Conservation (phyloP, 73 alveolate genomes). For the Tetrahymena borealis region DNA sequence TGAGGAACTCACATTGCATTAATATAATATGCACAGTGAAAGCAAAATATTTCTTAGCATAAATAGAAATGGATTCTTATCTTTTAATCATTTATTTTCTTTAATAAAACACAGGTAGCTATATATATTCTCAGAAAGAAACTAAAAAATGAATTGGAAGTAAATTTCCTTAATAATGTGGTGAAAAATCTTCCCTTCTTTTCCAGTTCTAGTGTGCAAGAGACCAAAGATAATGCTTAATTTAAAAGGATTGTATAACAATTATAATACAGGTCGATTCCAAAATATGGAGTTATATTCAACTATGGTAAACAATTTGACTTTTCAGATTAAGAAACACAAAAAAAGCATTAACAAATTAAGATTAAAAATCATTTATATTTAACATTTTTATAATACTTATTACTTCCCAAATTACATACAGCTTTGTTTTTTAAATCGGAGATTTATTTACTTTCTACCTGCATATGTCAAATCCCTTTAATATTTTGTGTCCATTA, state of each 20-base stretch:
- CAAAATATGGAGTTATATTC: background rate
- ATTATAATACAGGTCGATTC: background rate
- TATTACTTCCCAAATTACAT: too few relatives aligned
- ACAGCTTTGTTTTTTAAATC: too few relatives aligned
- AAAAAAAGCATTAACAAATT: too few relatives aligned
- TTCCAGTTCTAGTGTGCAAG: background rate
- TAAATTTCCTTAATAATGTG: background rate
- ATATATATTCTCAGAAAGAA: background rate
- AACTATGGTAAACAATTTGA: conserved; percentile 1
- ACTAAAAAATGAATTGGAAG: background rate
- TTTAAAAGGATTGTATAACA: background rate
- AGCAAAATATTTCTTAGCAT: too few relatives aligned
- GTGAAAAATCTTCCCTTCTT: background rate
- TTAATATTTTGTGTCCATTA: background rate
- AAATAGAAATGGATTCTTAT: background rate
- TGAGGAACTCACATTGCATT: too few relatives aligned
- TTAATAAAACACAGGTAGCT: background rate
- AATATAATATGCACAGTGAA: too few relatives aligned
- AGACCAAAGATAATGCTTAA: background rate
- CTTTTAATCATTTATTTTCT: background rate
- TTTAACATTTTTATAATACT: too few relatives aligned
- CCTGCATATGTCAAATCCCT: too few relatives aligned
- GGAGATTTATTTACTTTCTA: too few relatives aligned
- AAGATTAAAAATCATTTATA: too few relatives aligned
- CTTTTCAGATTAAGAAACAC: too few relatives aligned